Base-by-base conservation (phyloP, 495 filamentous ascomycete genomes). In the Penicillium lividum region DNA sequence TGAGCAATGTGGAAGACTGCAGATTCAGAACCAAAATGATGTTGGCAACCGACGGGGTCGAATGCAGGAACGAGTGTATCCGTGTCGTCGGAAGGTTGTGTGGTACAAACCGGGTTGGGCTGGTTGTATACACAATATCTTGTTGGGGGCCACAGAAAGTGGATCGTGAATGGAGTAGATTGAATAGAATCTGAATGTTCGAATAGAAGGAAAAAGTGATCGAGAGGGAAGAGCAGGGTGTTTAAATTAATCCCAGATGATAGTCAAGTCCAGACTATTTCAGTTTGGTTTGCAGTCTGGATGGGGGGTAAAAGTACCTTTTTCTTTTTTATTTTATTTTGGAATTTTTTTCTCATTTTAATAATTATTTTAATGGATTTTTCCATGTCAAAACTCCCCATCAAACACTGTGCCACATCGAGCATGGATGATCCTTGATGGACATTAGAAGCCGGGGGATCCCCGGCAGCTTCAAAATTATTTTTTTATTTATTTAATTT, bases 351-450 rank as follows among this genome's bases (percentile, higher is more conserved):
- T 40, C 31, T 33, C 7, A 33, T 33, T 33, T 33, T 33, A 6
- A 6, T n/a, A 13, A 40, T n/a, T 40, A n/a, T 49, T 31, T 30
- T 28, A 13, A 16, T 49, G 3, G 4, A 48, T 48, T 49, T n/a
- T 40, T 40, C 5, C 3, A 22, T 34, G 33, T 48, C 22, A 48
- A 56, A 50, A 43, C 53, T 22, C 40, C 52, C 42, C 9, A 30
- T 46, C 54, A 46, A 56, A 49, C 31, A 49, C 30, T 56, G 54
- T 57, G 55, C 55, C 55, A 50, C 58, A 63, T 62, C 54, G 51
- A 65, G 50, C 67, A 70, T 68, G 74, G 71, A 71, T 76, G 58
- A 77, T 75, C 73, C 73, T 61, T 67, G 72, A 22, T 62, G 51
- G 36, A 58, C 57, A 36, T 63, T 66, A 44, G 57, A 55, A 64